phyloP scores from a whole-genome alignment of 192 early-diverging fungal species.

The Rhizoclosmatium globosum region DNA sequence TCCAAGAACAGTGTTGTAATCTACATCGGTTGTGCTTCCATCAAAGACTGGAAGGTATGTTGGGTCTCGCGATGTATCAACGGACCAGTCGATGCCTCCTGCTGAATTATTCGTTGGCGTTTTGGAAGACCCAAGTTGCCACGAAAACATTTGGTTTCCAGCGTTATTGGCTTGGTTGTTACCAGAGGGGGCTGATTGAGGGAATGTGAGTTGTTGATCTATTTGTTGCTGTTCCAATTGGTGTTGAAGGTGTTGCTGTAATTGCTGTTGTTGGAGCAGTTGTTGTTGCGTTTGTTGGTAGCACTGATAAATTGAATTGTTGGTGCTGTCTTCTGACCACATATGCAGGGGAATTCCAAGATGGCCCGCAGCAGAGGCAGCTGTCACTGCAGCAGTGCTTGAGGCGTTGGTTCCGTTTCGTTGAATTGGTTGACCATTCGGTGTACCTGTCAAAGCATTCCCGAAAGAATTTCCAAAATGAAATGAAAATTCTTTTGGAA shows the following conservation, averaged over 20 bases:
- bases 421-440: not conserved
- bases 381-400: not conserved
- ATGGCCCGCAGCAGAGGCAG: not conserved
- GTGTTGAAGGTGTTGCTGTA: not conserved
- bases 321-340: not conserved
- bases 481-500: not conserved
- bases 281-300: not conserved
- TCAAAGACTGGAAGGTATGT: constrained; percentile 36
- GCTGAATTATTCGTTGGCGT: not conserved
- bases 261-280: not conserved
- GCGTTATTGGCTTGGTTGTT: not conserved
- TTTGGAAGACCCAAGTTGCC: not conserved
- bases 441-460: not conserved
- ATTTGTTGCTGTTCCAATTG: not conserved
- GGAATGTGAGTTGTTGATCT: not conserved
- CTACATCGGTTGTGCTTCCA: constrained; percentile 17
- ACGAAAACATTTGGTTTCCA: not conserved
- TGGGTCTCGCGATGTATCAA: not conserved
- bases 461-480: constrained; percentile 12
- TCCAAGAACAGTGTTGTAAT: constrained; percentile 27
- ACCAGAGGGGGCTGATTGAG: not conserved
- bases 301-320: not conserved
- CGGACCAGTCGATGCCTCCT: not conserved
- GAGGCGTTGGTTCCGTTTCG: not conserved
- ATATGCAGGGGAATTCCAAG: not conserved